Evolutionary conservation across 306 rosid species (phyloP), one percentile per base, ranked within the genome.

Genomic region (Prunus fruticosa): DNA sequence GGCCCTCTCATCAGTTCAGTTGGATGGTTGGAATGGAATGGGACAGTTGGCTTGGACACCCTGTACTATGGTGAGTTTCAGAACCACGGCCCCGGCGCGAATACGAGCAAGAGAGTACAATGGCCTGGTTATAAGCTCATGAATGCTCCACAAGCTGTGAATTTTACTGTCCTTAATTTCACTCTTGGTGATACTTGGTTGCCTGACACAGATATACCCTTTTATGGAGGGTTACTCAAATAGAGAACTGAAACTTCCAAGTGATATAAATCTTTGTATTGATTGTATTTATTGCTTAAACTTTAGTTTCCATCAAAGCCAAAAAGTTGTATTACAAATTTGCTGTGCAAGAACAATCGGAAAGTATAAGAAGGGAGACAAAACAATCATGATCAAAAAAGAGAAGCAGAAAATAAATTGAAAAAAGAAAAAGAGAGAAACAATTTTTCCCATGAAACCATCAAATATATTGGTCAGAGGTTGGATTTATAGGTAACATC

Each of bases 1-100:
- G 96, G 95, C 8, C 73, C 76, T 69, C 20, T 91, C 18, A 84
- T 93, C 47, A 68, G 72, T 0, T 87, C 89, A n/a, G 30, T 28
- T 19, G 98, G 98, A 2, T 93, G 96, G 96, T 28, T 86, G 81
- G 95, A 86, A 45, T 87, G 92, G 95, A 85, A 89, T 75, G 98
- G 97, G 1, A 89, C 90, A 0, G 54, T 79, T 43, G 93, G 95
- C 3, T 78, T 88, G 61, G 98, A 84, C 20, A 91, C 96, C 0
- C 69, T 91, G 6, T 91, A 79, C 43, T 93, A 91, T 73, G 97
- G 95, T 2, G 97, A 93, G 74, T 93, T 73, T 58, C 63, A 80
- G 52, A 91, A 93, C 77, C 60, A 78, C 71, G 98, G 98, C 9
- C 88, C 93, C 1, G 97, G 98, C 64, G 80, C 97, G 28, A 20